Evolutionary conservation across 495 filamentous ascomycete species (phyloP).

Genomic region (Daldinia loculata): DNA sequence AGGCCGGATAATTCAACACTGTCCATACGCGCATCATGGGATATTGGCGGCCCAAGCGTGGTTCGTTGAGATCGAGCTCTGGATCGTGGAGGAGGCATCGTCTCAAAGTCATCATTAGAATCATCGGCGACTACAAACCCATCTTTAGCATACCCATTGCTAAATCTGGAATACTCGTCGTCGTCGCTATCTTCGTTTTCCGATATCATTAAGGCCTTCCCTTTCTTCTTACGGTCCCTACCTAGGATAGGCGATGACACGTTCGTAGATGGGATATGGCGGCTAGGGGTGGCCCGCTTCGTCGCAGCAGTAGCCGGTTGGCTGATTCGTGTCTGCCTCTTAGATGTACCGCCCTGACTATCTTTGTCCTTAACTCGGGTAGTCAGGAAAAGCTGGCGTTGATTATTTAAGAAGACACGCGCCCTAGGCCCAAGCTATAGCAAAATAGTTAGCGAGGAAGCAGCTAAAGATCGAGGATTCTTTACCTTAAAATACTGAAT

Average conservation of each 20-base stretch:
- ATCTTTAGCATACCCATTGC: conserved; percentile 59
- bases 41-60: conserved; percentile 74
- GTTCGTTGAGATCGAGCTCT: conserved; percentile 34
- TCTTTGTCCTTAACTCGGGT: conserved; percentile 46
- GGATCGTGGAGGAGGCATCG: conserved; percentile 55
- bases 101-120: conserved; percentile 68
- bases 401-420: conserved; percentile 40
- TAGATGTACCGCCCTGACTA: conserved; percentile 33
- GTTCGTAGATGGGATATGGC: conserved; percentile 70
- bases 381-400: conserved; percentile 45
- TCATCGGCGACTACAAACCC: conserved; percentile 63
- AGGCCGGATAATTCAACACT: conserved; percentile 62
- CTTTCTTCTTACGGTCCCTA: conserved; percentile 53
- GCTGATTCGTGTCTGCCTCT: conserved; percentile 24
- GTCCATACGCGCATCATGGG: conserved; percentile 68
- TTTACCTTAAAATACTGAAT: conserved; percentile 52
- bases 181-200: conserved; percentile 48
- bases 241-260: conserved; percentile 79
- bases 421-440: conserved; percentile 53
- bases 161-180: conserved; percentile 47
- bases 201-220: conserved; percentile 50
- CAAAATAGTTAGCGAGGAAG: conserved; percentile 49
- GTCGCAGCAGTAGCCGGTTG: conserved; percentile 40
- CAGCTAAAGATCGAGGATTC: conserved; percentile 64
- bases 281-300: conserved; percentile 42